Evolutionary conservation across 2,329 filamentous ascomycete genomes (phyloP).

Genomic region (Alternaria gansuensis): DNA sequence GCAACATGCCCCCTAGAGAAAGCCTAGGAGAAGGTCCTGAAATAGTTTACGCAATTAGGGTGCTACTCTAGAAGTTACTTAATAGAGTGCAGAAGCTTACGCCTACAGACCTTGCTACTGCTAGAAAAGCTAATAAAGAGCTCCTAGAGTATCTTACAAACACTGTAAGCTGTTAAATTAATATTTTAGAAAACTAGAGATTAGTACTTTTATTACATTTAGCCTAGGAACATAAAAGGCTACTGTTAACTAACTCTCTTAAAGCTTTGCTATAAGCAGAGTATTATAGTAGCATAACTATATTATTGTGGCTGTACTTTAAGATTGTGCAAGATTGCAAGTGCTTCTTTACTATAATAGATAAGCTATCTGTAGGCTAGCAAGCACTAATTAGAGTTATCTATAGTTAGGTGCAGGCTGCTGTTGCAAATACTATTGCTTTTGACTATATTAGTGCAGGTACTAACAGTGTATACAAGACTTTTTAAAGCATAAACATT

Average conservation of each 20-base stretch:
- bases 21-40: not conserved
- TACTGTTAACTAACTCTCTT: constrained; percentile 6
- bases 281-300: constrained; percentile 4
- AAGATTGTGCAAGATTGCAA: not conserved
- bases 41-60: not conserved
- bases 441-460: not conserved
- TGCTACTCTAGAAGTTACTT: not conserved
- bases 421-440: not conserved
- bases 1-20: not conserved
- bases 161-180: not conserved
- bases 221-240: constrained; percentile 4
- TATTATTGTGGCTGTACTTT: not conserved
- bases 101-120: not conserved
- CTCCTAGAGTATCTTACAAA: not conserved
- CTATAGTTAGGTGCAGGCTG: not conserved
- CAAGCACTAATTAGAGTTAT: constrained; percentile 1
- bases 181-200: constrained; percentile 8
- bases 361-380: not conserved
- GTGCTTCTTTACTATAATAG: not conserved
- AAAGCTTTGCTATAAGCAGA: constrained; percentile 11
- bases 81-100: not conserved
- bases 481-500: not conserved
- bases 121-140: not conserved
- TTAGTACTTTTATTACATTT: not conserved
- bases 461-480: not conserved